Base-by-base conservation (phyloP, 1,284 basidiomycete genomes). In the Sanghuangporus baumii region DNA sequence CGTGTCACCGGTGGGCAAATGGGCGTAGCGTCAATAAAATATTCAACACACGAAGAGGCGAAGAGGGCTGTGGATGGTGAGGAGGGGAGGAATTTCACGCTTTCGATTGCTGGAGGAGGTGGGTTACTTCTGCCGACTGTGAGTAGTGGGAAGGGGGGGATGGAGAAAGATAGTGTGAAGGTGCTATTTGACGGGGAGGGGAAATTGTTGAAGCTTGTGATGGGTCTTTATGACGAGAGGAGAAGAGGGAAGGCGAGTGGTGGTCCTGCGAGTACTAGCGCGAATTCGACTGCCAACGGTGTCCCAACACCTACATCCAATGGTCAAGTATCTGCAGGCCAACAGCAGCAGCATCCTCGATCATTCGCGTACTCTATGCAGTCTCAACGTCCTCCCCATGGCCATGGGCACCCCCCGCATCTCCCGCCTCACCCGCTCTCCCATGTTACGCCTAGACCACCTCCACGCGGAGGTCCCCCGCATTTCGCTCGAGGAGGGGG, bases 21-120 rank as follows among this genome's bases (percentile, higher is more conserved):
- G 3, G 95, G 95, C 6, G 86, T 98, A 47, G 86, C 92, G 58
- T 87, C 85, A 71, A 81, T 98, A 69, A 86, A 83, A 66, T 98
- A 83, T 72, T 73, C 71, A 7, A 74, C 77, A 0, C 81, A 84
- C 64, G 84, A 85, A 18, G 85, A 88, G 62, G 88, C 87, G 60
- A 81, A 74, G 72, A 79, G 74, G 67, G 93, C 86, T 73, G 81
- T 81, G 61, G 82, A 82, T 68, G 78, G 78, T 67, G 83, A 88
- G 68, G 75, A 88, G 64, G 85, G 85, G 38, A 80, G 80, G 70
- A 79, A 76, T 66, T 72, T 79, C 8, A 72, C 60, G 12, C 47
- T 40, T 12, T 50, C 55, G 26, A 38, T 52, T 11, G 52, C 55
- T 31, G 63, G 59, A 12, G 63, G 60, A 14, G 36, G 54, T 7